Base-by-base conservation (phyloP, 2,329 filamentous ascomycete genomes). In the Fusarium citri region DNA sequence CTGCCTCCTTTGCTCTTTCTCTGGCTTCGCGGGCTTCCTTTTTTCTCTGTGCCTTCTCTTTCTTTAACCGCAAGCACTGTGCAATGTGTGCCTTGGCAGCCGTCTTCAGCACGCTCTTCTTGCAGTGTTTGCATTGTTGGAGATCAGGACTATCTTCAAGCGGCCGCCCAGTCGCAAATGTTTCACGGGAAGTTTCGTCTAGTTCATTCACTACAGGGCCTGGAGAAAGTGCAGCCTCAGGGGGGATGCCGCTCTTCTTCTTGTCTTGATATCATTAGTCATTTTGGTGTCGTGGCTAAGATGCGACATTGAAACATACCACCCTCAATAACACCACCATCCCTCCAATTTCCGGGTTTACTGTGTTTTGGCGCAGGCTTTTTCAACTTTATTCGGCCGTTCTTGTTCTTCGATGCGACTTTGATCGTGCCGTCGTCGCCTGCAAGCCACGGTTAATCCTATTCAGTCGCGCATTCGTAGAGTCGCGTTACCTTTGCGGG, bases 61-160 rank as follows among this genome's bases (percentile, higher is more conserved):
- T 94, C 82, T 97, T 97, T 59, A 94, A 88, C 72, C 91, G 91
- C 60, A 98, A 83, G 75, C 95, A 99, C 47, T 91, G 89, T 40
- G 91, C 90, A 64, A 97, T 93, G 76, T 99, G 95, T 20, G 88
- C 88, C 62, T 91, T 91, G 3, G 93, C 92, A 1, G 89, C 90
- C 31, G 89, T 89, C 74, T 91, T 92, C 16, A 96, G 84, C 15
- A 97, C 88, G 54, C 92, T 92, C 75, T 97, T 94, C 81, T 96
- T 97, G 83, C 95, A 99, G 78, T 97, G 94, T 78, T 96, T 98
- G 86, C 95, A 99, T 72, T 92, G 87, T 53, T 96, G 90, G 12
- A 93, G 87, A 68, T 97, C 93, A 14, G 92, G 88, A 59, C 85
- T 86, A 76, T 97, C 94, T 73, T 94, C 91, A 72, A 97, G 86